Evolutionary conservation across 2,329 filamentous ascomycete genomes (phyloP), one percentile per base, ranked within the genome.

Genomic region (Epichloe uncinata): DNA sequence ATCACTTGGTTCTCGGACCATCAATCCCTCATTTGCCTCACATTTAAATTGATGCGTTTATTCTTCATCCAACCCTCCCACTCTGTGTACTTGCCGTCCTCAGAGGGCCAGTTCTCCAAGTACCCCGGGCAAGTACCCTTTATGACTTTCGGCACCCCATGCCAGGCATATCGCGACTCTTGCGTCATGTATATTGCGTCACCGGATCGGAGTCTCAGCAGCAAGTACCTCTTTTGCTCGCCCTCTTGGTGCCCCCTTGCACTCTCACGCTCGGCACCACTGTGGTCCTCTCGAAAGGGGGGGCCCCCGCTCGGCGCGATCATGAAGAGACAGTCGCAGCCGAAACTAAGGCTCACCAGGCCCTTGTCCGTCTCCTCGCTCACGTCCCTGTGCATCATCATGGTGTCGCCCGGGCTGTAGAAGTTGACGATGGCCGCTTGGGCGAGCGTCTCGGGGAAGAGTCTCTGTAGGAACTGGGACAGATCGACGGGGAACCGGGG

Each of bases 351-450:
- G 57, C 88, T 95, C 16, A 95, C 79, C 30, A 97, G 73, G 0
- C 87, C 87, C 48, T 75, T 80, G 58, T 87, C 78, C 45, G 83
- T 85, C 56, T 85, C 75, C 68, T 97, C 93, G 55, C 88, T 94
- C 41, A 97, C 89, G 62, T 98, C 93, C 11, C 93, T 82, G 69
- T 97, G 93, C 65, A 95, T 78, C 70, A 87, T 91, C 64, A 97
- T 81, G 1, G 86, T 94, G 62, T 97, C 91, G 18, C 87, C 87
- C 0, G 93, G 87, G 0, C 82, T 85, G 68, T 97, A 97, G 47
- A 97, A 75, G 64, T 97, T 97, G 57, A 95, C 80, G 55, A 97
- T 97, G 37, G 93, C 91, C 1, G 93, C 90, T 68, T 97, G 83
- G 0, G 91, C 81, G 48, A 76, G 72, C 13, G 90, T 93, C 11